Percentiles rank a stretch among this genome's conserved stretches.
phyloP scores from a whole-genome alignment of 805 yeast species.

The Candida bentonensis region DNA sequence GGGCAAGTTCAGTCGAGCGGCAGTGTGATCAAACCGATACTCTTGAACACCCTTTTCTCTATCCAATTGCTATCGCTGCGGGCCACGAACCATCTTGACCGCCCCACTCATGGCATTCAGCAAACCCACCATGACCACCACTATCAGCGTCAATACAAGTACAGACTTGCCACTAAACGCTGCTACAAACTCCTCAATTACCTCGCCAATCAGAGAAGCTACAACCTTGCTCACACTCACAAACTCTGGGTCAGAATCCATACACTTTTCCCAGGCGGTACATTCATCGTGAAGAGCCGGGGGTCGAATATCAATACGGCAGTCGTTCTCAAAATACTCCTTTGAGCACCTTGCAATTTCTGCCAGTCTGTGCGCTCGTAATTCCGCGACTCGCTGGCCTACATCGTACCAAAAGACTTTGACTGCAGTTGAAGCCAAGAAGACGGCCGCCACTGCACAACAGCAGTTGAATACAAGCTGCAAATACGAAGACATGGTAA shows the following conservation, averaged over 20 bases:
- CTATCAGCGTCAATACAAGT: slow-evolving; percentile 3
- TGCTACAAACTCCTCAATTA: slow-evolving; percentile 55
- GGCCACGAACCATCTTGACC: too few relatives aligned
- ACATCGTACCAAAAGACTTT: slow-evolving; percentile 52
- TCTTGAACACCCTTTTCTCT: neutral
- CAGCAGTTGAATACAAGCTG: slow-evolving; percentile 46
- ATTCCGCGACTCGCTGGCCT: slow-evolving; percentile 43
- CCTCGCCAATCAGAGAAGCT: slow-evolving; percentile 69
- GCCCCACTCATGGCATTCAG: neutral
- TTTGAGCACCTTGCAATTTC: slow-evolving; percentile 54
- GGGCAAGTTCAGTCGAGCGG: neutral
- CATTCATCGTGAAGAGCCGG: slow-evolving; percentile 68
- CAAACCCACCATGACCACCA: slow-evolving; percentile 4
- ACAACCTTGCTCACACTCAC: slow-evolving; percentile 52
- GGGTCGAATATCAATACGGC: slow-evolving; percentile 41
- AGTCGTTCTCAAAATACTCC: slow-evolving; percentile 55
- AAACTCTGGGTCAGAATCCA: slow-evolving; percentile 56
- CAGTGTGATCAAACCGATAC: neutral
- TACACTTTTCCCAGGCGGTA: slow-evolving; percentile 60
- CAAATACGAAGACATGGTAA: slow-evolving; percentile 31
- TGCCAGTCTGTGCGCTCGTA: slow-evolving; percentile 38
- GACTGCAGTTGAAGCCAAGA: slow-evolving; percentile 33
- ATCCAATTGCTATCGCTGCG: too few relatives aligned
- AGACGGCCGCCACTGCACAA: slow-evolving; percentile 32
- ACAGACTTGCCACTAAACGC: slow-evolving; percentile 34